Evolutionary conservation across 2,329 filamentous ascomycete genomes (phyloP), one percentile per base, ranked within the genome.

Genomic region (Knoxdaviesia proteae): DNA sequence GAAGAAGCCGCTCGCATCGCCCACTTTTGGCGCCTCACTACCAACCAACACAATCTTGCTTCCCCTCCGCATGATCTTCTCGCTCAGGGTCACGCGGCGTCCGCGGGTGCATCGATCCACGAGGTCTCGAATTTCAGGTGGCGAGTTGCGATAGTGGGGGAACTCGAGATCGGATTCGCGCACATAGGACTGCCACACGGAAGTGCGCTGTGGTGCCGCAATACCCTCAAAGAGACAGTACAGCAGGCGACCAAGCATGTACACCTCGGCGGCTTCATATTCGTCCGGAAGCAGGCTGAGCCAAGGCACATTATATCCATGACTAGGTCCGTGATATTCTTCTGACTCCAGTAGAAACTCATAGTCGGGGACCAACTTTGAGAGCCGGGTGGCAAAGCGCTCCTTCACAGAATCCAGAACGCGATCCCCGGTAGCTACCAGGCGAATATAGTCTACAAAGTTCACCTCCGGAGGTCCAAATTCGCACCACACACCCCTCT

Each of bases 151-250:
- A 51, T 67, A 75, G 6, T 58, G 56, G 0, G 72, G 72, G 44
- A 76, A 77, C 52, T 72, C 68, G 8, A 70, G 56, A 10, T 64
- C 58, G 2, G 71, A 66, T 51, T 75, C 71, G 55, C 64, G 66
- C 10, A 58, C 58, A 51, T 75, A 75, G 39, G 71, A 75, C 47
- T 71, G 63, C 71, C 71, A 75, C 8, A 72, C 61, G 4, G 68
- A 65, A 2, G 66, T 64, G 46, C 62, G 61, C 49, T 76, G 68
- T 2, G 71, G 71, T 2, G 69, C 70, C 45, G 68, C 69, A 50
- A 67, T 65, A 20, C 69, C 70, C 52, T 77, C 72, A 44, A 76
- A 76, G 10, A 76, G 64, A 51, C 72, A 76, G 71, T 71, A 77
- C 39, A 77, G 57, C 31, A 74, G 60, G 36, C 71, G 63, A 5